Percentiles rank a stretch among this genome's conserved stretches.
These are phyloP conservation scores for Aspergillus bombycis DNA, from an alignment of 2,329 filamentous ascomycete genomes.

Conservation along the genomic window DNA sequence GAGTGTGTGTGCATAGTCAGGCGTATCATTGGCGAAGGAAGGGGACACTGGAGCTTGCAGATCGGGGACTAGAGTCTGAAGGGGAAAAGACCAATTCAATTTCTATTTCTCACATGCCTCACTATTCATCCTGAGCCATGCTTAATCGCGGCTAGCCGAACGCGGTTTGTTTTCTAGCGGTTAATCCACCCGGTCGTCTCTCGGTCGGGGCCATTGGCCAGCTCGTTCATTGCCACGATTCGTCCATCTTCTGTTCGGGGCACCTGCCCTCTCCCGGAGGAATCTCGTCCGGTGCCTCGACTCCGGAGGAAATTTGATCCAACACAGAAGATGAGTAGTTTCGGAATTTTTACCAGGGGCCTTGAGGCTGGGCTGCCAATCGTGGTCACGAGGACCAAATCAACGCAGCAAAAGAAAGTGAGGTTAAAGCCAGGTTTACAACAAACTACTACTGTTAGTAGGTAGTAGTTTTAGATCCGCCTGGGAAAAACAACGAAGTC, in stretches of 20 bases:
- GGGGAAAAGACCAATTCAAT: not conserved
- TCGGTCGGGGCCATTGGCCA: not conserved
- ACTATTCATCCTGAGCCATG: not conserved
- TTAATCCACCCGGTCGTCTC: not conserved
- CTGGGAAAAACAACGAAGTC: not conserved
- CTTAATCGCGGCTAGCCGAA: constrained; percentile 6
- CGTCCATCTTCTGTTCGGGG: not conserved
- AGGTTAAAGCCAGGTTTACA: not conserved
- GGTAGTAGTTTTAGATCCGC: not conserved
- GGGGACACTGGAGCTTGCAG: not conserved
- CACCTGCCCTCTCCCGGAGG: constrained; percentile 3
- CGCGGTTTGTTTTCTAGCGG: constrained; percentile 5
- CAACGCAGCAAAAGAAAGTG: not conserved
- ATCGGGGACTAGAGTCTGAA: constrained; percentile 3
- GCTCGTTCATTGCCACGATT: not conserved
- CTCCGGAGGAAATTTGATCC: not conserved
- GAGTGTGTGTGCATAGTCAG: not conserved
- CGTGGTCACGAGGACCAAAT: not conserved
- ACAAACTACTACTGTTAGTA: too few species aligned
- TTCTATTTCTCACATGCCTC: not conserved
- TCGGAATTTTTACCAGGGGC: not conserved
- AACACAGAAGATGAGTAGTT: not conserved
- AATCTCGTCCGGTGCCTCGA: constrained; percentile 1
- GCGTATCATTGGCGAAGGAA: not conserved
- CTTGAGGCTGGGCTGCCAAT: not conserved